Conservation (phyloP, 2,329 filamentous ascomycete species). For the Penicillium thymicola region DNA sequence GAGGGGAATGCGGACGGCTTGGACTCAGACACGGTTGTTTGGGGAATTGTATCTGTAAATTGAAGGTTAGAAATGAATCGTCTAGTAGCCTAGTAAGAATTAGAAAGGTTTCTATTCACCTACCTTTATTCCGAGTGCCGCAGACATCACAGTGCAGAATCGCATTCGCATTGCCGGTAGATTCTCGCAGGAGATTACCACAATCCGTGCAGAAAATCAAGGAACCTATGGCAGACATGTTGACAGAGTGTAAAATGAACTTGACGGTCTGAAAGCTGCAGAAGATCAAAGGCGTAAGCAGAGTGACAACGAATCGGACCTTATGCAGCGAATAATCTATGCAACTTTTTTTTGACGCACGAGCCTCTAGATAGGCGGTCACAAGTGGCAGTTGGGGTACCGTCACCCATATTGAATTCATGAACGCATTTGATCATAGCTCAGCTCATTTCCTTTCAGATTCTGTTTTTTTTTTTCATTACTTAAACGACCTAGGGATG, state of each 20-base stretch:
- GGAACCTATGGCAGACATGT: conserved; percentile 85
- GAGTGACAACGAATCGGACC: not conserved
- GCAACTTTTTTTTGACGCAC: conserved; percentile 24
- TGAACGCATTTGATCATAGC: conserved; percentile 16
- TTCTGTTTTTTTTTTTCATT: not conserved
- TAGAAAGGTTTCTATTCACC: not conserved
- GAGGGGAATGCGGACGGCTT: conserved; percentile 90
- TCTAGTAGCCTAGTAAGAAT: not conserved
- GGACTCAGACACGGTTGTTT: conserved; percentile 75
- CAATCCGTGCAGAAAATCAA: conserved; percentile 91
- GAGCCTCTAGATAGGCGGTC: conserved; percentile 21
- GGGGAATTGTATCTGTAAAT: conserved; percentile 65
- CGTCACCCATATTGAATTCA: conserved; percentile 15
- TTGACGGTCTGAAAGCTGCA: not conserved
- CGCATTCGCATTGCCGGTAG: conserved; percentile 71
- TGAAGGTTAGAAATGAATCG: conserved; percentile 9
- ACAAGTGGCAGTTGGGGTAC: conserved; percentile 15
- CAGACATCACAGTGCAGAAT: conserved; percentile 81
- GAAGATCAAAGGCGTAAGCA: not conserved
- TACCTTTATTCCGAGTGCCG: conserved; percentile 79
- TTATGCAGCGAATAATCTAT: conserved; percentile 1
- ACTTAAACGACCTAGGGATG: conserved; percentile 18
- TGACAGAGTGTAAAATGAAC: not conserved
- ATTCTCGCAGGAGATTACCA: conserved; percentile 81
- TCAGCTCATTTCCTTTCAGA: conserved; percentile 9